These are phyloP conservation scores for Calonectria pteridis DNA, from an alignment of 2,329 filamentous ascomycete genomes.

Conservation along the genomic window DNA sequence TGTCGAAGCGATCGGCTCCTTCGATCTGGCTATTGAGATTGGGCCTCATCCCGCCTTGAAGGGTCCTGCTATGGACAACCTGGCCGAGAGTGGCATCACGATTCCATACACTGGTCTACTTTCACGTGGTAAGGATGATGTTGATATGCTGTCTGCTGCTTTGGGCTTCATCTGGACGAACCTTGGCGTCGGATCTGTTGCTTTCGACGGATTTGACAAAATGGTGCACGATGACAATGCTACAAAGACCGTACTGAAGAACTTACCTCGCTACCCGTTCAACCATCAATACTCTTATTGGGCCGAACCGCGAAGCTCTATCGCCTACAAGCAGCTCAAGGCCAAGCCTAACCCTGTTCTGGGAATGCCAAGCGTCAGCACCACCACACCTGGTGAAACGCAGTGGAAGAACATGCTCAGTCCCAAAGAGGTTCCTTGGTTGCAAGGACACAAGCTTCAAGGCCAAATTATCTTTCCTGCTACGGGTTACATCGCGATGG, in stretches of 20 bases:
- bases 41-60: too few relatives aligned
- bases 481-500: constrained; percentile 22
- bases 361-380: not conserved
- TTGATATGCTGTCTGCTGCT: not conserved
- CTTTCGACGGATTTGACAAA: constrained; percentile 9
- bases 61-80: too few relatives aligned
- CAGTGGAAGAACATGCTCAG: constrained; percentile 25
- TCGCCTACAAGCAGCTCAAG: not conserved
- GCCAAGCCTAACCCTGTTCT: constrained; percentile 10
- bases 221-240: not conserved
- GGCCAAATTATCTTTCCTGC: constrained; percentile 28
- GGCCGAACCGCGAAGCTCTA: not conserved
- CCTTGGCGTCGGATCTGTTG: constrained; percentile 8
- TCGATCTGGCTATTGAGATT: too few relatives aligned
- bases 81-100: too few relatives aligned
- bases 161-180: constrained; percentile 8
- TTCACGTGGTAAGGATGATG: not conserved
- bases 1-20: too few relatives aligned
- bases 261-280: constrained; percentile 13
- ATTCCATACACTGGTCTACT: too few relatives aligned
- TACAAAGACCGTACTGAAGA: not conserved
- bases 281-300: constrained; percentile 10
- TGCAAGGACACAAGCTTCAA: constrained; percentile 18
- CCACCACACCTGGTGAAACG: not conserved
- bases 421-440: constrained; percentile 15